A percentile compares a stretch with the other conserved stretches of the same genome.
These are phyloP conservation scores for Patellifolia procumbens DNA, from an alignment of 179 eudicot species.

Conservation along the genomic window DNA sequence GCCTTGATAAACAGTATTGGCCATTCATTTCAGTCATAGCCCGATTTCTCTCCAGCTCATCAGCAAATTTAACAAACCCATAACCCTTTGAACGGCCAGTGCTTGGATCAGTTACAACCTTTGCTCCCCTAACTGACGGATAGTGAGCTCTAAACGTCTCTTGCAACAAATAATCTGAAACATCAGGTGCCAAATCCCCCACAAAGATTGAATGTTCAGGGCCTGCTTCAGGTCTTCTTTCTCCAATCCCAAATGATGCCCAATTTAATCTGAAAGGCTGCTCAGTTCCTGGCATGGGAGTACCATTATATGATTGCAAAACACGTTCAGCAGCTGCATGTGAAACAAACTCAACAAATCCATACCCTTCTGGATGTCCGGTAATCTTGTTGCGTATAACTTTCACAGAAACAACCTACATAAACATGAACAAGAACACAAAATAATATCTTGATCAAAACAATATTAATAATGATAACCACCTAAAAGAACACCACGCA, in stretches of 20 bases:
- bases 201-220: constrained; percentile 97
- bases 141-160: constrained; percentile 86
- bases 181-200: constrained; percentile 97
- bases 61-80: constrained; percentile 96
- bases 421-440: constrained; percentile 3
- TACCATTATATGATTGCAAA: constrained; percentile 79
- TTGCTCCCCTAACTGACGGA: constrained; percentile 93
- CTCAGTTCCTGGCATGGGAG: constrained; percentile 92
- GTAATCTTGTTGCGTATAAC: constrained; percentile 88
- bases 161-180: constrained; percentile 85
- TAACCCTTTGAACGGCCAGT: constrained; percentile 97
- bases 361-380: constrained; percentile 95
- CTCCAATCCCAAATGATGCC: constrained; percentile 98
- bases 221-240: constrained; percentile 73
- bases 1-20: constrained; percentile 80
- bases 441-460: not conserved
- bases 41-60: constrained; percentile 80
- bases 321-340: constrained; percentile 91
- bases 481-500: not conserved
- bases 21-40: constrained; percentile 99
- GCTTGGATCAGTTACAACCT: constrained; percentile 88
- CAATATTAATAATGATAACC: not conserved
- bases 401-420: constrained; percentile 82
- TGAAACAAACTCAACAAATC: constrained; percentile 85
- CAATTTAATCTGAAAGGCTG: constrained; percentile 86